These are phyloP conservation scores for Handroanthus guayacan DNA, from an alignment of 257 asterid species.

Conservation along the genomic window DNA sequence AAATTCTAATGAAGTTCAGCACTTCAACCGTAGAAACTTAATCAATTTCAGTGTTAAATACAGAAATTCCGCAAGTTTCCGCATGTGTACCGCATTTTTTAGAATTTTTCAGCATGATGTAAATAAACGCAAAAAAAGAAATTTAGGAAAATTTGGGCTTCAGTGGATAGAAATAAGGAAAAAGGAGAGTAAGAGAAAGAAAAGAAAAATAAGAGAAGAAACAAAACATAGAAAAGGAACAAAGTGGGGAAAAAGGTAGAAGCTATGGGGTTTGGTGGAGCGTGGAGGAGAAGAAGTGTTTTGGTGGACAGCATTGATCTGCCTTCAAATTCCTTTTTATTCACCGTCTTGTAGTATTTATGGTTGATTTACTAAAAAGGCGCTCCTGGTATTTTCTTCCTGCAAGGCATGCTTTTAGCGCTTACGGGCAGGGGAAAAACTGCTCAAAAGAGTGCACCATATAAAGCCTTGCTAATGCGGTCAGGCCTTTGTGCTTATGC, in stretches of 20 bases:
- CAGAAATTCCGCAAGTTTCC: not conserved
- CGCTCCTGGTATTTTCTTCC: not conserved
- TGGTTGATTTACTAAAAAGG: not conserved
- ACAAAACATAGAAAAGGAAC: not conserved
- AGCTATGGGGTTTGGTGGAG: not conserved
- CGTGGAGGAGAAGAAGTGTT: not conserved
- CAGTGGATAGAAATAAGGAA: not conserved
- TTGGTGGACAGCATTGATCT: not conserved
- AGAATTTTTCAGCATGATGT: not conserved
- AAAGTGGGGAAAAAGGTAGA: not conserved
- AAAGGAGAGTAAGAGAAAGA: not conserved
- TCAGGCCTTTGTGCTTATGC: not conserved
- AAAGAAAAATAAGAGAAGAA: not conserved
- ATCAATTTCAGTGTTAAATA: not conserved
- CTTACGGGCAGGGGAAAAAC: not conserved
- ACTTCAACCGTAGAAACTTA: not conserved
- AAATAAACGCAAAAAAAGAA: not conserved
- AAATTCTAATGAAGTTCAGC: not conserved
- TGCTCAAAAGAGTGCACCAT: not conserved
- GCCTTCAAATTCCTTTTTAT: not conserved
- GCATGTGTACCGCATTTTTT: not conserved
- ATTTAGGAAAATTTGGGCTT: not conserved
- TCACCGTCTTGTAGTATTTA: not conserved
- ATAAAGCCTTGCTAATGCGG: not conserved
- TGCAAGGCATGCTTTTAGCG: not conserved